Percentiles rank a stretch among this genome's conserved stretches.
Evolutionary conservation across 495 filamentous ascomycete species (phyloP).

Genomic region (Penicillium goetzii): DNA sequence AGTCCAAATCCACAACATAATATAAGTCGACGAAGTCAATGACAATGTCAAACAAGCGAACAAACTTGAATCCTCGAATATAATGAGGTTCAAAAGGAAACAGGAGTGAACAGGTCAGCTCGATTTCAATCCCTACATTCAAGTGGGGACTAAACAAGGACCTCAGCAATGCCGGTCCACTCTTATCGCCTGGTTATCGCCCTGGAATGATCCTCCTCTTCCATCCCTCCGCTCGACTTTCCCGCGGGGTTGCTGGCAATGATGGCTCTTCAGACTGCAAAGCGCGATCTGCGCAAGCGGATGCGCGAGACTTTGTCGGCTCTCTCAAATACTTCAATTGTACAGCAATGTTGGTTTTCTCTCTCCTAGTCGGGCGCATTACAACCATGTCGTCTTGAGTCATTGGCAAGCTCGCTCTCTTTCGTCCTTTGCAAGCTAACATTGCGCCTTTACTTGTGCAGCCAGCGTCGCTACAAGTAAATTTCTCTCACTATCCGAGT

Average conservation of each 20-base stretch:
- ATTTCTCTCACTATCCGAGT: conserved; percentile 65
- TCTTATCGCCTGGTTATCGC: conserved; percentile 30
- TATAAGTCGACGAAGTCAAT: not conserved
- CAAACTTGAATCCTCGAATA: not conserved
- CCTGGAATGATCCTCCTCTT: conserved; percentile 21
- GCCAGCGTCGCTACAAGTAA: conserved; percentile 60
- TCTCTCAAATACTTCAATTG: conserved; percentile 60
- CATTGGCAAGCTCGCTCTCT: not conserved
- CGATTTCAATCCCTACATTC: conserved; percentile 26
- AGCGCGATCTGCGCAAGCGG: conserved; percentile 70
- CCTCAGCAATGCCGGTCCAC: conserved; percentile 23
- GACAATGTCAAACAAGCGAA: not conserved
- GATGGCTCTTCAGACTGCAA: conserved; percentile 64
- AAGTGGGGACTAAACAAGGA: conserved; percentile 26
- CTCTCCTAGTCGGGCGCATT: not conserved
- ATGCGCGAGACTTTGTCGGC: conserved; percentile 66
- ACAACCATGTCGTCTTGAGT: not conserved
- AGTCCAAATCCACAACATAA: conserved; percentile 32
- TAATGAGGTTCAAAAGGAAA: conserved; percentile 18
- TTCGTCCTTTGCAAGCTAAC: conserved; percentile 17
- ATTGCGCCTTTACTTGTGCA: conserved; percentile 33
- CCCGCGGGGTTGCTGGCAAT: conserved; percentile 22
- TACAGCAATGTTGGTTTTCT: conserved; percentile 64
- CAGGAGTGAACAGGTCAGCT: not conserved
- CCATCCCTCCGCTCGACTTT: conserved; percentile 13